phyloP scores from a whole-genome alignment of 768 basidiomycete genomes.

The Kwoniella dejecticola region DNA sequence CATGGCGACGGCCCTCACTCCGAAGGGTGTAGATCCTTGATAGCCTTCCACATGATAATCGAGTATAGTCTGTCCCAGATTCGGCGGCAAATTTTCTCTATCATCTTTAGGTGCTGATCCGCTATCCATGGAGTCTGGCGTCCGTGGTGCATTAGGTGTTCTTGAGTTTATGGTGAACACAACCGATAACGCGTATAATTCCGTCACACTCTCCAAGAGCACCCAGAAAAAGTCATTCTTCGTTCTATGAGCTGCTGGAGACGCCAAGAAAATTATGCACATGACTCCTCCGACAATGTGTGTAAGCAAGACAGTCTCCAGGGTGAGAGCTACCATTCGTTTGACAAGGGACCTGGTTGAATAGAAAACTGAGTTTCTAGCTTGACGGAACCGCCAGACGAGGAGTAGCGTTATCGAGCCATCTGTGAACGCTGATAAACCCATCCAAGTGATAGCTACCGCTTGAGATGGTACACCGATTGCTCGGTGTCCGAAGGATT shows the following conservation, averaged over 20 bases:
- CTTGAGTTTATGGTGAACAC: constrained; percentile 50
- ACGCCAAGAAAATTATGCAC: constrained; percentile 49
- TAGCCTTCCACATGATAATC: constrained; percentile 40
- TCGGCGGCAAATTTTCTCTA: neutral
- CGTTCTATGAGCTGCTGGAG: constrained; percentile 37
- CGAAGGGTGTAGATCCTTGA: constrained; percentile 28
- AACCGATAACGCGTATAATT: constrained; percentile 46
- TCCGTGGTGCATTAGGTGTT: constrained; percentile 3
- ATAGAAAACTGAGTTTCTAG: constrained; percentile 15
- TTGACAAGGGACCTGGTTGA: constrained; percentile 26
- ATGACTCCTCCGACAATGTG: constrained; percentile 45
- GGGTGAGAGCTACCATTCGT: constrained; percentile 40
- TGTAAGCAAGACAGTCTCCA: constrained; percentile 50
- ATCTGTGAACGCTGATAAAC: constrained; percentile 46
- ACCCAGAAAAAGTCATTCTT: constrained; percentile 47
- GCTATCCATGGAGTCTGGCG: neutral
- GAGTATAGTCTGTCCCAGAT: constrained; percentile 23
- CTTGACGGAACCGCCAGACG: constrained; percentile 34
- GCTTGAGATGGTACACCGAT: constrained; percentile 47
- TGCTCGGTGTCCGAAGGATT: constrained; percentile 17
- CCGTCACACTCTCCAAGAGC: constrained; percentile 45
- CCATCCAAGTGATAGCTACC: constrained; percentile 53
- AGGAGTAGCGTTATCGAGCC: constrained; percentile 40
- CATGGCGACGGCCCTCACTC: constrained; percentile 5
- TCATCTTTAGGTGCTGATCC: constrained; percentile 4